phyloP scores from a whole-genome alignment of 208 protist genomes.

The Acanthamoeba royreba region DNA sequence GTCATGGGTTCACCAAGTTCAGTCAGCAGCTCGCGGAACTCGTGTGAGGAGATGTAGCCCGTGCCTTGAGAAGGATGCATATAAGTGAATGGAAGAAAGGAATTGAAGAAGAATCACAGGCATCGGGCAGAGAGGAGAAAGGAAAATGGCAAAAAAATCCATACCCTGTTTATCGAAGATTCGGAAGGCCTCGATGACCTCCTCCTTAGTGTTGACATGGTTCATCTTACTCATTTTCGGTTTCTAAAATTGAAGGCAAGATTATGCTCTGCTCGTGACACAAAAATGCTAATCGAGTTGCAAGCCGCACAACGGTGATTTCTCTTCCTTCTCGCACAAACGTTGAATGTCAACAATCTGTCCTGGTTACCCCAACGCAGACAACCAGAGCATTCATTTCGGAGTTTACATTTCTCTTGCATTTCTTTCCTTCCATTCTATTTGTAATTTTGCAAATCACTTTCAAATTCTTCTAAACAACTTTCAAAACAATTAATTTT shows the following conservation, averaged over 20 bases:
- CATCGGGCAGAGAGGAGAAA: background rate
- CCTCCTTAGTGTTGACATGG: slow-evolving; percentile 77
- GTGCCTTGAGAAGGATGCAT: background rate
- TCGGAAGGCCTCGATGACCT: slow-evolving; percentile 80
- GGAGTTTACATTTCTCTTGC: no score
- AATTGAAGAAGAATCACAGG: background rate
- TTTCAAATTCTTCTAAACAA: background rate
- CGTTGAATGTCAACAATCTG: no score
- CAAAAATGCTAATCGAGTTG: no score
- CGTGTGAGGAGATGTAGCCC: slow-evolving; percentile 76
- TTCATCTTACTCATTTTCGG: slow-evolving; percentile 70
- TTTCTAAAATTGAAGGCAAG: background rate
- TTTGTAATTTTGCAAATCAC: background rate
- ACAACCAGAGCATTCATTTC: background rate
- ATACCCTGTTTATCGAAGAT: slow-evolving; percentile 78
- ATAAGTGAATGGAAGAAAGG: background rate
- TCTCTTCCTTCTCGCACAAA: no score
- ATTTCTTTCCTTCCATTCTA: background rate
- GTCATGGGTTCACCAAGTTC: slow-evolving; percentile 85
- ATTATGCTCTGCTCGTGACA: background rate
- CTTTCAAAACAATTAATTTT: no score
- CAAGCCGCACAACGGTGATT: no score
- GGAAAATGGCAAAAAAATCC: background rate
- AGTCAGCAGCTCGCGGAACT: slow-evolving; percentile 86
- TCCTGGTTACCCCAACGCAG: background rate